Evolutionary conservation across 2,329 filamentous ascomycete species (phyloP), one percentile per base, ranked within the genome.

Genomic region (Bipolaris sorokiniana): DNA sequence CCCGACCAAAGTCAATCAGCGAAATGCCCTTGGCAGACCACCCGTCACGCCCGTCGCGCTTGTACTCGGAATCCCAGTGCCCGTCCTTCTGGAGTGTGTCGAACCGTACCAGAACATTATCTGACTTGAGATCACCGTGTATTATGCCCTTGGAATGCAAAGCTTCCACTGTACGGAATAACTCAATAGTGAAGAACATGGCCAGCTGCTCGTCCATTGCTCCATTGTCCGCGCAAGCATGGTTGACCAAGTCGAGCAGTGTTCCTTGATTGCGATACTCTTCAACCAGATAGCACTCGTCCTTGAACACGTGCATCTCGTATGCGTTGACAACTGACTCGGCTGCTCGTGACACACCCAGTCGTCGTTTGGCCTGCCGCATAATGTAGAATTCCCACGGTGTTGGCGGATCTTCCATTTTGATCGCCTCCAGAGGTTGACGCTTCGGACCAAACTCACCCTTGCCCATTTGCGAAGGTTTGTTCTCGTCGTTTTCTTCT

Each of bases 331-430:
- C 87, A 56, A 99, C 83, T 13, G 91, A 96, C 3, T 91, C 87
- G 0, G 87, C 83, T 0, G 90, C 89, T 13, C 94, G 88, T 7
- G 78, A 85, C 1, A 88, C 83, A 0, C 88, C 89, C 0, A 99
- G 82, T 0, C 95, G 90, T 20, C 85, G 81, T 62, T 94, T 91
- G 1, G 90, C 87, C 53, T 92, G 86, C 1, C 91, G 89, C 81
- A 98, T 92, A 77, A 99, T 96, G 78, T 97, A 90, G 72, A 98
- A 99, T 73, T 99, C 95, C 95, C 95, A 99, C 0, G 90, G 84
- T 4, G 88, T 90, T 0, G 94, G 91, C 0, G 93, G 92, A 31
- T 90, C 86, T 78, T 99, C 95, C 87, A 97, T 93, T 78, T 99
- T 99, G 66, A 99, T 83, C 1, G 95, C 95, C 76, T 97, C 92